Evolutionary conservation across 257 asterid species (phyloP).

Genomic region (Petunia axillaris): DNA sequence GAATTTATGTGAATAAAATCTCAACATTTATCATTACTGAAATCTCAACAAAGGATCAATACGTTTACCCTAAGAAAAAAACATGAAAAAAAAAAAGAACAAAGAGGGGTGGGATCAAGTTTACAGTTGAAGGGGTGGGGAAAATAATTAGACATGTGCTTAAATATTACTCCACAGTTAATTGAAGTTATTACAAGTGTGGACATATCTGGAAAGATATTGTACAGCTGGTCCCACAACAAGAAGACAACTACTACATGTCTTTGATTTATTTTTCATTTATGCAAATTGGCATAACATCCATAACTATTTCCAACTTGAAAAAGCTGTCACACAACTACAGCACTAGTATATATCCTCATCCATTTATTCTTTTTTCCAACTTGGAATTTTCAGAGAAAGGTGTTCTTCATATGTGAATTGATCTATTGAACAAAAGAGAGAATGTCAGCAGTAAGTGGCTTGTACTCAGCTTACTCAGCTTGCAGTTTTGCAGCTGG

Average conservation of each 20-base stretch:
- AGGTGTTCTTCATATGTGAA: background rate
- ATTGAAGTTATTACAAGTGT: background rate
- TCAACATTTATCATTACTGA: too few species aligned
- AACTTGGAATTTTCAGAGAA: background rate
- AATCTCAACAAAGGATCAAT: too few species aligned
- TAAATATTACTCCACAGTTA: background rate
- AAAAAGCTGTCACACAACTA: background rate
- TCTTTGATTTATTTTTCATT: background rate
- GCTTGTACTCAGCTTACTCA: conserved; percentile 50
- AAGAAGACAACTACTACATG: background rate
- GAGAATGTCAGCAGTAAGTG: conserved; percentile 33
- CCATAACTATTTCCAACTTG: background rate
- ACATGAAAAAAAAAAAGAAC: too few species aligned
- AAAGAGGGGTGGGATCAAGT: too few species aligned
- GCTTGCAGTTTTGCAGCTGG: conserved; percentile 71
- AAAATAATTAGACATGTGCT: background rate
- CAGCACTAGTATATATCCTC: background rate
- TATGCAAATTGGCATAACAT: background rate
- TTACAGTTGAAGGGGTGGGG: background rate
- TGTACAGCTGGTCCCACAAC: background rate
- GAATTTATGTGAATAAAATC: too few species aligned
- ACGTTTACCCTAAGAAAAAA: too few species aligned
- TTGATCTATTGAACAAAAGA: background rate
- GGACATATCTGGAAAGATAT: background rate
- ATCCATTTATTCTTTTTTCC: background rate